These are phyloP conservation scores for Carex littledalei DNA, from an alignment of 176 grass and related monocot species.

Conservation along the genomic window DNA sequence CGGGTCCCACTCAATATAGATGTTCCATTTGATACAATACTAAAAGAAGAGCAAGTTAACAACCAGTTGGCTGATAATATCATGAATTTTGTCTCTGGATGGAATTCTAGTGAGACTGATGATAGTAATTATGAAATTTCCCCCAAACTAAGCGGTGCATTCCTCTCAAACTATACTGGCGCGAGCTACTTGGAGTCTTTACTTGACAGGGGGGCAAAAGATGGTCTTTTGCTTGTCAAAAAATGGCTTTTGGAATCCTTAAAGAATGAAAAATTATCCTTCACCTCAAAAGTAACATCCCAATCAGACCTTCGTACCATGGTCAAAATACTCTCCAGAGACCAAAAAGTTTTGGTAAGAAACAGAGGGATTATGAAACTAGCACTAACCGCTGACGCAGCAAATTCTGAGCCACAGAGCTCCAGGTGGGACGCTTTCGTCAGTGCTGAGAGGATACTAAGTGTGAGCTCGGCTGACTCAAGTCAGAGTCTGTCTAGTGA, in stretches of 20 bases:
- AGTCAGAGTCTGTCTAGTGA: slow-evolving; percentile 89
- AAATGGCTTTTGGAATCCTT: slow-evolving; percentile 94
- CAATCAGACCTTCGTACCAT: slow-evolving; percentile 60
- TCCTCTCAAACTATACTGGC: slow-evolving; percentile 68
- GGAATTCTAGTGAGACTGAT: slow-evolving; percentile 50
- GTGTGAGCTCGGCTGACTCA: slow-evolving; percentile 73
- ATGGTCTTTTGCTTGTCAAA: slow-evolving; percentile 68
- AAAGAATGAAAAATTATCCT: slow-evolving; percentile 51
- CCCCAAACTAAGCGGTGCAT: slow-evolving; percentile 48
- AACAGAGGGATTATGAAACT: slow-evolving; percentile 72
- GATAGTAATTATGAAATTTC: slow-evolving; percentile 28
- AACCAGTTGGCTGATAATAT: slow-evolving; percentile 53
- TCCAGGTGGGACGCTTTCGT: slow-evolving; percentile 83
- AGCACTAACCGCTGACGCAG: slow-evolving; percentile 65
- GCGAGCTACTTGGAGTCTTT: slow-evolving; percentile 64
- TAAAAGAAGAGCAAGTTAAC: slow-evolving; percentile 51
- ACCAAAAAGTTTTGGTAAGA: slow-evolving; percentile 62
- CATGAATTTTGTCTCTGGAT: slow-evolving; percentile 68
- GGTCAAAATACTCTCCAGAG: slow-evolving; percentile 53
- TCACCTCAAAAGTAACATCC: slow-evolving; percentile 57
- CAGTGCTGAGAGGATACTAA: slow-evolving; percentile 87
- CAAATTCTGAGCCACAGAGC: slow-evolving; percentile 53
- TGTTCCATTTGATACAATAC: slow-evolving; percentile 52
- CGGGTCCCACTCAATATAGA: slow-evolving; percentile 63
- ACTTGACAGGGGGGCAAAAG: slow-evolving; percentile 75